Percentiles rank a stretch among this genome's conserved stretches.
Evolutionary conservation across 1,284 basidiomycete genomes (phyloP).

Genomic region (Vanrija sp.): DNA sequence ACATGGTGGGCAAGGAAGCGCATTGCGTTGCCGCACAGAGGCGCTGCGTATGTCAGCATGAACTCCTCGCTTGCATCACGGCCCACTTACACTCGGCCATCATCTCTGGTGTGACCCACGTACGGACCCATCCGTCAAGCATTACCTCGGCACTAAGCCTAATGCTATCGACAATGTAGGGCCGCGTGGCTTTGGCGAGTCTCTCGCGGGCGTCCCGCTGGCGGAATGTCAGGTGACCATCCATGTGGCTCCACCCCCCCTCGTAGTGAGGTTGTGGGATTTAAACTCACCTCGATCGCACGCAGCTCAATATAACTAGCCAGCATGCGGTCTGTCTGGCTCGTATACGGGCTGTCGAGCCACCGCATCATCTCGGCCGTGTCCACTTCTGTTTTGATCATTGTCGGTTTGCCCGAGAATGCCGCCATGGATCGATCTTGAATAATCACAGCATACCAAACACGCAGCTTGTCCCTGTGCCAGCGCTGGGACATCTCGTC

Average conservation of each 20-base stretch:
- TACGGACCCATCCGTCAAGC: neutral
- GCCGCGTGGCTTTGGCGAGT: neutral
- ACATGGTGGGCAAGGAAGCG: constrained; percentile 2
- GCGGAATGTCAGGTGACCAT: neutral
- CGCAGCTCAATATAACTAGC: constrained; percentile 3
- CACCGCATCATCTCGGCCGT: neutral
- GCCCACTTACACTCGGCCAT: neutral
- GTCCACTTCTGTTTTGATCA: neutral
- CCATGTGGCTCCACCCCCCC: too few species aligned
- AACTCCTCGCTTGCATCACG: neutral
- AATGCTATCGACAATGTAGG: constrained; percentile 3
- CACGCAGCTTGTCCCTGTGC: constrained; percentile 1
- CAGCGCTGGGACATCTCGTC: constrained; percentile 3
- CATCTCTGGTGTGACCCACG: constrained; percentile 1
- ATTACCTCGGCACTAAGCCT: neutral
- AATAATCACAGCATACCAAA: neutral
- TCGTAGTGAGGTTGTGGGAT: too few species aligned
- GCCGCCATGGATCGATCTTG: too few species aligned
- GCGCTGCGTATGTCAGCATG: neutral
- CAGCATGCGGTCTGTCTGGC: constrained; percentile 1
- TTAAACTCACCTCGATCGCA: neutral
- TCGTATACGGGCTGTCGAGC: constrained; percentile 1
- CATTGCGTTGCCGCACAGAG: neutral
- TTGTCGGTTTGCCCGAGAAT: neutral
- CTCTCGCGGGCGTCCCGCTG: constrained; percentile 2